Percentiles rank a stretch among this genome's conserved stretches.
Evolutionary conservation across 208 protist genomes (phyloP).

Genomic region (Acanthamoeba quina): DNA sequence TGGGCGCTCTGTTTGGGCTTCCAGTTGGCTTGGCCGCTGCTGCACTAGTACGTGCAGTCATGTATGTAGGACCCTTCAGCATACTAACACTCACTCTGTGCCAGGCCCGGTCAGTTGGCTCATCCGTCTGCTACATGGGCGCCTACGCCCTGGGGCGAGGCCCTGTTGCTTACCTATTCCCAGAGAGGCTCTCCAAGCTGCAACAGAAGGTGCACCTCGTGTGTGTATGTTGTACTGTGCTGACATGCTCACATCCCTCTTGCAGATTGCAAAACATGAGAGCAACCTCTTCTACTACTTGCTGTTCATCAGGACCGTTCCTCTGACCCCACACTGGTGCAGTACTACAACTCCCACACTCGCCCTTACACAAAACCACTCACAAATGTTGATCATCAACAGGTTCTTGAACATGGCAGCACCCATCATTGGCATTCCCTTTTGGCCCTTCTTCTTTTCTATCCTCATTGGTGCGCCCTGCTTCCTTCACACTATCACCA

Average conservation of each 20-base stretch:
- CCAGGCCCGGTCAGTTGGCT: constrained; percentile 30
- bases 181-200: background rate
- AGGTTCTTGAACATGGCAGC: constrained; percentile 52
- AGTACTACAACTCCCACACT: background rate
- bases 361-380: background rate
- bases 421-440: constrained; percentile 7
- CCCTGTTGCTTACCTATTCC: background rate
- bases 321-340: constrained; percentile 36
- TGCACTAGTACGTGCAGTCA: background rate
- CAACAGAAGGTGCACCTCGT: background rate
- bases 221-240: background rate
- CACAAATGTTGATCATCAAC: background rate
- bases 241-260: background rate
- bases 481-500: background rate
- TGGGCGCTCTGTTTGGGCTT: constrained; percentile 42
- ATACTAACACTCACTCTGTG: background rate
- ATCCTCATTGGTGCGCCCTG: background rate
- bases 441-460: constrained; percentile 60
- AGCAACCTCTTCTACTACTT: constrained; percentile 33
- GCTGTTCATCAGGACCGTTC: constrained; percentile 18
- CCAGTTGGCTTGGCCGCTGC: background rate
- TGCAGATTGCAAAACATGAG: background rate
- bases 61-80: background rate
- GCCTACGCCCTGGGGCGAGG: constrained; percentile 13
- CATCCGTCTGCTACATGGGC: constrained; percentile 25